Evolutionary conservation across 345 rosid genomes (phyloP).

Genomic region (Kernera saxatilis): DNA sequence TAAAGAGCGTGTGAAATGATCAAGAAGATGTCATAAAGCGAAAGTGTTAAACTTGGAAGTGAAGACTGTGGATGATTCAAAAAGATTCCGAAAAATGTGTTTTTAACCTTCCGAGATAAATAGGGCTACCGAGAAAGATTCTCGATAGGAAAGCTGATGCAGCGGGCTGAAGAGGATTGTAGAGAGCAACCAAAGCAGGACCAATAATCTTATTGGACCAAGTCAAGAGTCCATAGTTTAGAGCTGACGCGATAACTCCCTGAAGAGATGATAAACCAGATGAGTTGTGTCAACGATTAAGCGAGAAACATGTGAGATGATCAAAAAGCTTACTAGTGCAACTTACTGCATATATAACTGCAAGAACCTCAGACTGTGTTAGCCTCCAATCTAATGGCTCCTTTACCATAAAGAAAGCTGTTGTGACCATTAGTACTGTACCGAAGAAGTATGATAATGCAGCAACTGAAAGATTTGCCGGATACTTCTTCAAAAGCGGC

Average conservation of each 20-base stretch:
- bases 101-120: constrained; percentile 85
- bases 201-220: constrained; percentile 98
- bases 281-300: background rate
- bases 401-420: constrained; percentile 55
- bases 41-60: background rate
- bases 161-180: constrained; percentile 95
- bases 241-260: constrained; percentile 88
- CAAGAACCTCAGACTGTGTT: constrained; percentile 71
- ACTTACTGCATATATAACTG: constrained; percentile 89
- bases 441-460: constrained; percentile 85
- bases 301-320: background rate
- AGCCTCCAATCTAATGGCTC: constrained; percentile 79
- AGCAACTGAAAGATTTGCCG: constrained; percentile 76
- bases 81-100: background rate
- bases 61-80: background rate
- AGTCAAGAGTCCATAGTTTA: constrained; percentile 85
- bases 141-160: constrained; percentile 81
- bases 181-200: constrained; percentile 92
- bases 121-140: constrained; percentile 87
- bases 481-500: constrained; percentile 71
- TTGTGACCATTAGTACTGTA: constrained; percentile 58
- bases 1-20: background rate
- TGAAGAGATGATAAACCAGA: constrained; percentile 24
- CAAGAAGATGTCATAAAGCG: background rate
- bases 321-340: background rate